Conservation (phyloP, 179 eudicot genomes). For the Camellia oleifera region DNA sequence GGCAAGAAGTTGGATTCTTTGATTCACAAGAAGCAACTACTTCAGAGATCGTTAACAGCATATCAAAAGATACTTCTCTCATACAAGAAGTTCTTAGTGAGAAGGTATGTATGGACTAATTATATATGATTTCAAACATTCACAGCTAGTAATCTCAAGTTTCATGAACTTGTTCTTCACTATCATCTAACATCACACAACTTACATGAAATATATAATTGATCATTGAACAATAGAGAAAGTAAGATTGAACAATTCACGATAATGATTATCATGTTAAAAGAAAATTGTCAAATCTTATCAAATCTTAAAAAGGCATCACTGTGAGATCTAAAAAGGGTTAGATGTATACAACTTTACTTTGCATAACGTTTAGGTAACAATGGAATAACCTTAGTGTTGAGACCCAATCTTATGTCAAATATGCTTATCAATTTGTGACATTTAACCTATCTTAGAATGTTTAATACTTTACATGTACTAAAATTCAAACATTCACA, state of each 20-base stretch:
- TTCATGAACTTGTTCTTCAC: background rate
- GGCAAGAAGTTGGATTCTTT: slow-evolving; percentile 94
- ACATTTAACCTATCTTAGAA: too few relatives aligned
- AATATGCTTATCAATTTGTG: background rate
- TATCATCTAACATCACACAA: too few relatives aligned
- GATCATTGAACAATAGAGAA: too few relatives aligned
- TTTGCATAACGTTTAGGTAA: too few relatives aligned
- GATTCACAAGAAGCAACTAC: slow-evolving; percentile 97
- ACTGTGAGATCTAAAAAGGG: too few relatives aligned
- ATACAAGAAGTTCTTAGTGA: slow-evolving; percentile 89
- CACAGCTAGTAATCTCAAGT: background rate
- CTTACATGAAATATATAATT: too few relatives aligned
- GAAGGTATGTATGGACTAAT: slow-evolving; percentile 39
- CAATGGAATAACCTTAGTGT: too few relatives aligned
- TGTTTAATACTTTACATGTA: too few relatives aligned
- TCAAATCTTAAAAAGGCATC: too few relatives aligned
- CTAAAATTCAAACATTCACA: background rate
- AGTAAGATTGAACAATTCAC: background rate
- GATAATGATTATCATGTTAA: background rate
- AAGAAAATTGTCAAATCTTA: too few relatives aligned
- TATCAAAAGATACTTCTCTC: slow-evolving; percentile 77
- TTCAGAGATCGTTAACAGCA: slow-evolving; percentile 75
- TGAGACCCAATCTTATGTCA: too few relatives aligned
- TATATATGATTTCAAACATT: background rate
- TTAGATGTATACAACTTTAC: too few relatives aligned